A percentile compares a stretch with the other conserved stretches of the same genome.
Evolutionary conservation across 495 filamentous ascomycete genomes (phyloP).

Genomic region (Viridothelium virens): DNA sequence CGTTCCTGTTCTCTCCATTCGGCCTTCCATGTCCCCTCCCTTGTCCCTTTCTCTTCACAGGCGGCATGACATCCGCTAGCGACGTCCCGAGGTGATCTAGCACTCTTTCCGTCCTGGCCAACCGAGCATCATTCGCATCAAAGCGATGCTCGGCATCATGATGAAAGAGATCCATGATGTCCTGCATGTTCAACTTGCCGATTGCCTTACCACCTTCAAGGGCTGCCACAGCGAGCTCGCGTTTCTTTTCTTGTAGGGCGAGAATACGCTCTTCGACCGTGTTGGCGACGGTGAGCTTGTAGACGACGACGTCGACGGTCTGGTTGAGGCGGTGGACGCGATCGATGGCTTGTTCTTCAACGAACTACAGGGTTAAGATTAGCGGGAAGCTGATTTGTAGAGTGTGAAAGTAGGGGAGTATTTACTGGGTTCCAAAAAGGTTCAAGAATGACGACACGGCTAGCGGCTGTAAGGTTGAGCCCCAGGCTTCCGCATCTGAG

Average conservation of each 20-base stretch:
- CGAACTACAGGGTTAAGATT: slow-evolving; percentile 45
- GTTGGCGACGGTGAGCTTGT: slow-evolving; percentile 75
- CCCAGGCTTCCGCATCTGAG: slow-evolving; percentile 88
- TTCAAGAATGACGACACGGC: slow-evolving; percentile 87
- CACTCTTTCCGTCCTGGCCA: slow-evolving; percentile 11
- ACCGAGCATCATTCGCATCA: slow-evolving; percentile 9
- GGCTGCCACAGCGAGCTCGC: slow-evolving; percentile 72
- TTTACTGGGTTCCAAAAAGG: slow-evolving; percentile 86
- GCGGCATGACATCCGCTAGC: slow-evolving; percentile 1
- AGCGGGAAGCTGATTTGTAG: slow-evolving; percentile 23
- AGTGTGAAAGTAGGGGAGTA: slow-evolving; percentile 41
- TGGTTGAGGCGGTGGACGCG: slow-evolving; percentile 95
- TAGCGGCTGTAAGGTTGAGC: slow-evolving; percentile 89
- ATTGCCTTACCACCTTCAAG: slow-evolving; percentile 72
- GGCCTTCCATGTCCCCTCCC: neutral
- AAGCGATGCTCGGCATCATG: slow-evolving; percentile 54
- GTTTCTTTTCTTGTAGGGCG: slow-evolving; percentile 85
- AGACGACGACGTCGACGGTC: slow-evolving; percentile 86
- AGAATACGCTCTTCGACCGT: slow-evolving; percentile 91
- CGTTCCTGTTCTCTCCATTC: neutral
- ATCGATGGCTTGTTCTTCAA: slow-evolving; percentile 98
- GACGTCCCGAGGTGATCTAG: neutral
- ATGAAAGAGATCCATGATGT: slow-evolving; percentile 84
- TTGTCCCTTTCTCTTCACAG: neutral
- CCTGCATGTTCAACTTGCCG: slow-evolving; percentile 80